phyloP scores from a whole-genome alignment of 441 rosid species.

The Aleurites moluccanus region DNA sequence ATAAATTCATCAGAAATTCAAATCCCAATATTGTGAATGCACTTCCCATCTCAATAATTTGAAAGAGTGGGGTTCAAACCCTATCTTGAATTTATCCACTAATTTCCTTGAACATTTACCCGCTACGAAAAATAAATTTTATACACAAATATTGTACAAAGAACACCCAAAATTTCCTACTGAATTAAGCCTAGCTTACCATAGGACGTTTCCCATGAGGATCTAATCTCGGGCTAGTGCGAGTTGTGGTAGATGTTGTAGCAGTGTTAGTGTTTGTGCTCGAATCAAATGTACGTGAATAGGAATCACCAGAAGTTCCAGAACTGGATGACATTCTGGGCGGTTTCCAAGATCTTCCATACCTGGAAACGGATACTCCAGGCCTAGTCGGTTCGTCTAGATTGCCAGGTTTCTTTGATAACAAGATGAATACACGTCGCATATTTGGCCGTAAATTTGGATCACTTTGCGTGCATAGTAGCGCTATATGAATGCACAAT shows the following conservation, averaged over 20 bases:
- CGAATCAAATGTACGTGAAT: conserved; percentile 38
- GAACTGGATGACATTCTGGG: conserved; percentile 40
- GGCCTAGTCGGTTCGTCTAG: conserved; percentile 71
- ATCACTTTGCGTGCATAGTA: conserved; percentile 80
- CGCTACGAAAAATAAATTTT: neutral
- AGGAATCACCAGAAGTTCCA: conserved; percentile 34
- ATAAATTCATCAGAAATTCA: no score
- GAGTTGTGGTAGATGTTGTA: conserved; percentile 39
- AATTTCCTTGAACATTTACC: conserved; percentile 15
- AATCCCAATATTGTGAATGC: neutral
- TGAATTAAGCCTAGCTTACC: conserved; percentile 31
- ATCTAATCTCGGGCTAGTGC: conserved; percentile 35
- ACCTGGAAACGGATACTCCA: conserved; percentile 64
- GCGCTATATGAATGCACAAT: conserved; percentile 68
- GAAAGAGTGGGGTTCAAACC: neutral
- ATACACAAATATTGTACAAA: conserved; percentile 8
- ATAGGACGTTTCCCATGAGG: conserved; percentile 64
- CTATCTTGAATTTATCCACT: neutral
- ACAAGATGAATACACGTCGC: conserved; percentile 60
- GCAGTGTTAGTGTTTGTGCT: conserved; percentile 36
- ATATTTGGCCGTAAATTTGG: conserved; percentile 64
- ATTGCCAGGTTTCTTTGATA: conserved; percentile 60
- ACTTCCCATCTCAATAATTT: neutral
- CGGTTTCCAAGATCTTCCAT: conserved; percentile 50
- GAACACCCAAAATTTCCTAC: conserved; percentile 12